Evolutionary conservation across 2,329 filamentous ascomycete genomes (phyloP).

Genomic region (Pyricularia sp.): DNA sequence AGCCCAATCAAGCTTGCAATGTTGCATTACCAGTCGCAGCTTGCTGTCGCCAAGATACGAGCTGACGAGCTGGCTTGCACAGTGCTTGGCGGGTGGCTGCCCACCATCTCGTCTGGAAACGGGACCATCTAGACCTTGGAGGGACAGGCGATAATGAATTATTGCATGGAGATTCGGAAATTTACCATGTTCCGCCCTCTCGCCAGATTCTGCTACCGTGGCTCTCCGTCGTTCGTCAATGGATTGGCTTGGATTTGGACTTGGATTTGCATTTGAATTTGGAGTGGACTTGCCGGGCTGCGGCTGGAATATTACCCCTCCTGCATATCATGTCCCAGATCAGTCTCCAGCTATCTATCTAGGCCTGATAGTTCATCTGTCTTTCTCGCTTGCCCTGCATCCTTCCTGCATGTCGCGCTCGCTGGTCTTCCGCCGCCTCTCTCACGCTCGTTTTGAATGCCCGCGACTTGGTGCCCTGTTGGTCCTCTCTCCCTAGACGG

Average conservation of each 20-base stretch:
- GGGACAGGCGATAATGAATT: not conserved
- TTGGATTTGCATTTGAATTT: too few species aligned
- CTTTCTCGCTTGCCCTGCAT: not conserved
- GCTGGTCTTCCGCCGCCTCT: not conserved
- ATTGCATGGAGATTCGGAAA: slow-evolving; percentile 1
- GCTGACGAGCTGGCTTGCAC: not conserved
- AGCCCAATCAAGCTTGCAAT: not conserved
- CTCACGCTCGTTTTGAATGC: not conserved
- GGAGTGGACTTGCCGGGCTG: not conserved
- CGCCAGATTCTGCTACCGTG: not conserved
- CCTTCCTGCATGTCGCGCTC: not conserved
- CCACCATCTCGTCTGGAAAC: not conserved
- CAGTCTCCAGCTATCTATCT: not conserved
- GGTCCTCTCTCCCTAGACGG: not conserved
- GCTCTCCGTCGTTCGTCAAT: not conserved
- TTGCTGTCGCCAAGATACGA: not conserved
- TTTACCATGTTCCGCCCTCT: not conserved
- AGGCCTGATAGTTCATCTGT: not conserved
- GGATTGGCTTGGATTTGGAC: not conserved
- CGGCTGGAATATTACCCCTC: not conserved
- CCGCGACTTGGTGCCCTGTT: not conserved
- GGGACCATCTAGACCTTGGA: not conserved
- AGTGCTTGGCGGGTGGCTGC: not conserved
- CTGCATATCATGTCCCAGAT: not conserved
- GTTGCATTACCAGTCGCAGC: not conserved